phyloP scores from a whole-genome alignment of 2,329 filamentous ascomycete genomes.

The Verticillium longisporum region DNA sequence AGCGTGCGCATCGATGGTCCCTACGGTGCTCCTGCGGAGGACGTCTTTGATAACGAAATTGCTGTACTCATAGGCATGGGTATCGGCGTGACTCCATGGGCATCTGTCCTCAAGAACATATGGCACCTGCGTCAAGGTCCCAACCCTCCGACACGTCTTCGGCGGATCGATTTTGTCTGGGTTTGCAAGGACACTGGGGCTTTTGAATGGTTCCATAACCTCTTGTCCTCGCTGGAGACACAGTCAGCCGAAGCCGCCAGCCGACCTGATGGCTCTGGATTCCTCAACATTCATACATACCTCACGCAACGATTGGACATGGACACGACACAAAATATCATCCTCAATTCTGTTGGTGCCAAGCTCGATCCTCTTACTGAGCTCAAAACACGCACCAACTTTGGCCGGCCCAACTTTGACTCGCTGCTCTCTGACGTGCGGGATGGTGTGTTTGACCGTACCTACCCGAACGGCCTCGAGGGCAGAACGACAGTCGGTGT shows the following conservation, averaged over 20 bases:
- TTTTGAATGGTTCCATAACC: conserved; percentile 98
- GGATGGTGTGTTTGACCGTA: conserved; percentile 76
- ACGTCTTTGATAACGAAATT: conserved; percentile 92
- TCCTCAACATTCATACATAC: conserved; percentile 96
- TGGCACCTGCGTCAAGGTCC: conserved; percentile 90
- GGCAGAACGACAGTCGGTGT: conserved; percentile 84
- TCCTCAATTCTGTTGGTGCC: conserved; percentile 87
- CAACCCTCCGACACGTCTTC: conserved; percentile 81
- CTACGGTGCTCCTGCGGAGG: conserved; percentile 93
- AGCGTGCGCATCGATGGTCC: conserved; percentile 85
- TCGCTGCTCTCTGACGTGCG: conserved; percentile 78
- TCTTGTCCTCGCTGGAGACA: conserved; percentile 82
- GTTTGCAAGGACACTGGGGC: conserved; percentile 92
- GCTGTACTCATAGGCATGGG: conserved; percentile 80
- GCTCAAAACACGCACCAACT: conserved; percentile 83
- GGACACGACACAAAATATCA: conserved; percentile 93
- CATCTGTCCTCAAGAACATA: conserved; percentile 89
- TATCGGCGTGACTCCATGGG: conserved; percentile 84
- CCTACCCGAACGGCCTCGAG: conserved; percentile 81
- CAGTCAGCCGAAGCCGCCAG: conserved; percentile 69
- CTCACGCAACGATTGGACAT: conserved; percentile 88
- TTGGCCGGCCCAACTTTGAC: conserved; percentile 84
- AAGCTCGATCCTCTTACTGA: conserved; percentile 88
- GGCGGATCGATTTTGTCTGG: conserved; percentile 98
- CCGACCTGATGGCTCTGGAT: conserved; percentile 65